phyloP scores from a whole-genome alignment of 129 eudicot genomes.

The carrot (Daucus carota) region DNA sequence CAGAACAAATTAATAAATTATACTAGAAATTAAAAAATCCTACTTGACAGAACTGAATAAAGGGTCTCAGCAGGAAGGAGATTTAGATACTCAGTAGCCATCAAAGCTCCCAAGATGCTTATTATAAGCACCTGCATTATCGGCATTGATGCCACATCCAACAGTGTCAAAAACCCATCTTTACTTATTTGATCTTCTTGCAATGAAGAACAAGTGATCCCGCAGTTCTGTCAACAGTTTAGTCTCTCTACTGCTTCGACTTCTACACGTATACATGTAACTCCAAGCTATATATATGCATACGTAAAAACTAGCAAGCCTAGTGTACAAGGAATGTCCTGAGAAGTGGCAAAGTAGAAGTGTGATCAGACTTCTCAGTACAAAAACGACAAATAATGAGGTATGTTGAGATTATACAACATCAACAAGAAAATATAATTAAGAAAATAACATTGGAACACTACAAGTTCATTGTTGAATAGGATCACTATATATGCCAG shows the following conservation, averaged over 20 bases:
- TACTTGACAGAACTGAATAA: not conserved
- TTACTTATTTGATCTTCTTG: not conserved
- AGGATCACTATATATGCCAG: too few relatives aligned
- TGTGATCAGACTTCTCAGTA: not conserved
- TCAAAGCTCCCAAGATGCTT: conserved; percentile 35
- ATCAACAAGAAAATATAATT: not conserved
- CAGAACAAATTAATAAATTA: not conserved
- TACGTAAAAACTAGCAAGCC: not conserved
- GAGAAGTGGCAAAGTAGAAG: not conserved
- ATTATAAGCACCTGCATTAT: conserved; percentile 36
- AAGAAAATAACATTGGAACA: not conserved
- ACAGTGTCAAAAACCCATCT: conserved; percentile 39
- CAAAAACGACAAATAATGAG: not conserved
- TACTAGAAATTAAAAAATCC: not conserved
- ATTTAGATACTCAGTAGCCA: conserved; percentile 47
- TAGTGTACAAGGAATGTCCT: not conserved
- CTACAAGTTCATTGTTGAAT: too few relatives aligned
- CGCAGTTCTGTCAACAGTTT: not conserved
- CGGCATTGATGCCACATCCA: conserved; percentile 46
- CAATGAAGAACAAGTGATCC: not conserved
- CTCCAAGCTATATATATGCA: not conserved
- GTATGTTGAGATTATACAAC: not conserved
- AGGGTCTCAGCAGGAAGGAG: conserved; percentile 20
- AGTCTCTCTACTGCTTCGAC: not conserved
- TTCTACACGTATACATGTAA: not conserved